Base-by-base conservation (phyloP, 257 asterid species). In the Gynochthodes officinalis region DNA sequence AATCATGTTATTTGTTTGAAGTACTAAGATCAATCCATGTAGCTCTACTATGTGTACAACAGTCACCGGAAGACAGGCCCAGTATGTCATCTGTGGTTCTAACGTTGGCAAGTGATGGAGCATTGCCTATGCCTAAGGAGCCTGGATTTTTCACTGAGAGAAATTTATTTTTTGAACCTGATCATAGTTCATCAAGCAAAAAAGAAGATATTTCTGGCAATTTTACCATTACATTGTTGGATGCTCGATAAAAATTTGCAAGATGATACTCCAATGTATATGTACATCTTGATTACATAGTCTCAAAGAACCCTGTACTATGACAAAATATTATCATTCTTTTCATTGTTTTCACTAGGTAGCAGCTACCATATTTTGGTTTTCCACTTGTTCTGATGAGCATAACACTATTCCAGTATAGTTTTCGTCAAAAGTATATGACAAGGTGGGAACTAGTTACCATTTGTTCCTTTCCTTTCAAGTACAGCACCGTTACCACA, bases 81-180 rank as follows among this genome's bases (percentile, higher is more conserved):
- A 71, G 28, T 53, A 75, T 79, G 80, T 66, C 80, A n/a, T 15
- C 63, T 25, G 83, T 75, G 10, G 77, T 79, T 8, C 33, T 75
- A 8, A 72, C 71, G 80, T 37, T 75, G 62, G 76, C 78, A n/a
- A 72, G 73, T 53, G 80, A 79, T 59, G 69, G 69, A 23, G n/a
- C 71, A 42, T 43, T 79, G 21, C 69, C 72, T 23, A 49, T 59
- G 49, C 80, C 80, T 4, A 79, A 67, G 23, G 75, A 73, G 23
- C 83, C 83, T 39, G 83, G 83, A 16, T 79, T 75, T 72, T 79
- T 75, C 72, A 66, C 80, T 5, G 80, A 75, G 62, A 79, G 83
- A 28, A 71, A 59, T 53, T 27, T 73, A 6, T 50, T 32, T 21
- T 73, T 50, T 37, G 77, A 63, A 39, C 71, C 48, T 55, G 32